phyloP scores from a whole-genome alignment of 306 rosid species.

The Lathyrus sativus region DNA sequence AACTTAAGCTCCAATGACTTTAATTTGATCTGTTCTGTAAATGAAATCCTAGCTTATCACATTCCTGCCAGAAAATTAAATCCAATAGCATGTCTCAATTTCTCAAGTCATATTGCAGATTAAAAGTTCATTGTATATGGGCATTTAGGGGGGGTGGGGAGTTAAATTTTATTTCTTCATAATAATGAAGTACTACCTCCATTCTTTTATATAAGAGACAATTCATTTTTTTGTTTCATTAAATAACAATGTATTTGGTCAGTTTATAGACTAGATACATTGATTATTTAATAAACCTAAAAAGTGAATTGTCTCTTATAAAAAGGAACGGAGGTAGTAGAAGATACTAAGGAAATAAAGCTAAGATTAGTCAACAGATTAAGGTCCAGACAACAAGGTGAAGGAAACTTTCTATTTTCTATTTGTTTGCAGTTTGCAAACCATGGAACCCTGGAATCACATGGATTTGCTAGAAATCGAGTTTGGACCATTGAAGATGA shows the following conservation, averaged over 20 bases:
- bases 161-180: too few species aligned
- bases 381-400: constrained; percentile 3
- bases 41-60: constrained; percentile 1
- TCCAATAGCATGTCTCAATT: background rate
- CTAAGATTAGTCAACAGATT: background rate
- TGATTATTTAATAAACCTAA: too few species aligned
- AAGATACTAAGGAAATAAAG: constrained; percentile 9
- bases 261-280: too few species aligned
- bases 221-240: too few species aligned
- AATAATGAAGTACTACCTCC: too few species aligned
- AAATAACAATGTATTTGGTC: too few species aligned
- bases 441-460: constrained; percentile 68
- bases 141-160: background rate
- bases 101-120: constrained; percentile 1
- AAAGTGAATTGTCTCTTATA: too few species aligned
- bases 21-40: constrained; percentile 5
- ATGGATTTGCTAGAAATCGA: constrained; percentile 89
- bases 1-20: constrained; percentile 19
- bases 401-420: constrained; percentile 39
- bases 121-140: background rate
- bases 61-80: constrained; percentile 25
- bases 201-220: too few species aligned
- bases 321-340: background rate
- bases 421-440: constrained; percentile 67
- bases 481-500: constrained; percentile 67